These are phyloP conservation scores for Juglanconis juglandina DNA, from an alignment of 2,329 filamentous ascomycete genomes.

Conservation along the genomic window DNA sequence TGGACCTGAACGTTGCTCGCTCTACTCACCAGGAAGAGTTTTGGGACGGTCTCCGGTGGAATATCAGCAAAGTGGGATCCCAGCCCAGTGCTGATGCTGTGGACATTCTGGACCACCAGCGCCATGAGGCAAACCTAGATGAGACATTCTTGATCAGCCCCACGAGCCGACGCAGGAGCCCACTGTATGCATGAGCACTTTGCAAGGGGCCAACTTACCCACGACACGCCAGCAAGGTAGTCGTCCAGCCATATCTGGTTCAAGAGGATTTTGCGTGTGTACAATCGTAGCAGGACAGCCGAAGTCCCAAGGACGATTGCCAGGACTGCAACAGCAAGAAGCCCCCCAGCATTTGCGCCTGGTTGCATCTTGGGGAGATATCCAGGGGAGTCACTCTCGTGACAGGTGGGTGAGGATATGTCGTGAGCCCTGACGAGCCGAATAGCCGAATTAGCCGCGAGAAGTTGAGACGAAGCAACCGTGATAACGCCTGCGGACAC, in stretches of 20 bases:
- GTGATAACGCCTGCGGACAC: neutral
- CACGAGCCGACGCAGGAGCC: neutral
- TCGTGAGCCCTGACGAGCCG: neutral
- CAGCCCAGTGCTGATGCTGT: constrained; percentile 13
- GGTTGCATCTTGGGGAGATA: constrained; percentile 1
- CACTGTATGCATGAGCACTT: neutral
- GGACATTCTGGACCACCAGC: neutral
- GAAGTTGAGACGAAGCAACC: neutral
- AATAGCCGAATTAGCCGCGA: neutral
- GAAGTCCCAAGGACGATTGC: neutral
- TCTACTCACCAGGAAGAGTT: neutral
- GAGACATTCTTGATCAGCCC: neutral
- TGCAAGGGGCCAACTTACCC: constrained; percentile 28
- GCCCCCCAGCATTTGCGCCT: neutral
- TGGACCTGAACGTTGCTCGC: neutral
- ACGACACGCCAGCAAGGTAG: constrained; percentile 34
- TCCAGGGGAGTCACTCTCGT: neutral
- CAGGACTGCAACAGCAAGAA: neutral
- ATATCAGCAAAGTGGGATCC: constrained; percentile 18
- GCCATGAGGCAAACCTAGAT: constrained; percentile 15
- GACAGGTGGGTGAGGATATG: neutral
- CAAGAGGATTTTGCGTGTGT: constrained; percentile 26
- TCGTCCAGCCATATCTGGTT: constrained; percentile 29
- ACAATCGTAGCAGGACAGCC: constrained; percentile 27
- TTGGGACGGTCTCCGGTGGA: neutral